Percentiles rank a stretch among this genome's conserved stretches.
Conservation (phyloP, 2,329 filamentous ascomycete genomes). For the Teratosphaeria nubilosa region DNA sequence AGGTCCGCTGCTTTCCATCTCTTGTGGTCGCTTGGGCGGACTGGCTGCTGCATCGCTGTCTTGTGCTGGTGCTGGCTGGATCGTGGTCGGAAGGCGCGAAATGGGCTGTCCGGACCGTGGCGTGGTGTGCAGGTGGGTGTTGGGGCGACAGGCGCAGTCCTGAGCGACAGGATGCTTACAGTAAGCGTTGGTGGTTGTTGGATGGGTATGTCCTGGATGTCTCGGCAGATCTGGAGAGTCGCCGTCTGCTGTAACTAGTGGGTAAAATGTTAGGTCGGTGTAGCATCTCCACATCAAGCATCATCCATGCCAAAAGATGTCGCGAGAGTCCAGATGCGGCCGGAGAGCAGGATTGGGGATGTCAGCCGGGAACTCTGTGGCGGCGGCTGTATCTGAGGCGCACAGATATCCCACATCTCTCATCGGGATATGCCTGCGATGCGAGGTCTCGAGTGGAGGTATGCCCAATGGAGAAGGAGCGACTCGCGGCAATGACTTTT, state of each 20-base stretch:
- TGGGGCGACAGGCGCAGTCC: not conserved
- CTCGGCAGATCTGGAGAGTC: not conserved
- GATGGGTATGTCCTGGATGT: not conserved
- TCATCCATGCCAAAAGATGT: not conserved
- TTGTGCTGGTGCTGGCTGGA: not conserved
- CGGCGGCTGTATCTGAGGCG: not conserved
- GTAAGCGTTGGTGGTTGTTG: not conserved
- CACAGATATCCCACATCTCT: not conserved
- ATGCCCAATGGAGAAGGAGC: not conserved
- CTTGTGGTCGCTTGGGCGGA: conserved; percentile 11
- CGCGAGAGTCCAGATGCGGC: not conserved
- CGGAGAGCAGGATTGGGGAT: not conserved
- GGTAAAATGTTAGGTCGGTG: not conserved
- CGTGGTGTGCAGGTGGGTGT: not conserved
- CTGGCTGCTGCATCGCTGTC: conserved; percentile 13
- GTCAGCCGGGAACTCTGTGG: not conserved
- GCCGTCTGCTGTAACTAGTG: not conserved
- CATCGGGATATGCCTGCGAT: not conserved
- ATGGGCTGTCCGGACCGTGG: not conserved
- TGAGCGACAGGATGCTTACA: not conserved
- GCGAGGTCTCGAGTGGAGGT: not conserved
- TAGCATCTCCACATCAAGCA: not conserved
- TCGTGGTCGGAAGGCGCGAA: not conserved
- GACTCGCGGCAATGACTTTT: not conserved
- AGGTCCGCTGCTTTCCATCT: conserved; percentile 17